Evolutionary conservation across 2,329 filamentous ascomycete species (phyloP).

Genomic region (Akanthomyces lecanii): DNA sequence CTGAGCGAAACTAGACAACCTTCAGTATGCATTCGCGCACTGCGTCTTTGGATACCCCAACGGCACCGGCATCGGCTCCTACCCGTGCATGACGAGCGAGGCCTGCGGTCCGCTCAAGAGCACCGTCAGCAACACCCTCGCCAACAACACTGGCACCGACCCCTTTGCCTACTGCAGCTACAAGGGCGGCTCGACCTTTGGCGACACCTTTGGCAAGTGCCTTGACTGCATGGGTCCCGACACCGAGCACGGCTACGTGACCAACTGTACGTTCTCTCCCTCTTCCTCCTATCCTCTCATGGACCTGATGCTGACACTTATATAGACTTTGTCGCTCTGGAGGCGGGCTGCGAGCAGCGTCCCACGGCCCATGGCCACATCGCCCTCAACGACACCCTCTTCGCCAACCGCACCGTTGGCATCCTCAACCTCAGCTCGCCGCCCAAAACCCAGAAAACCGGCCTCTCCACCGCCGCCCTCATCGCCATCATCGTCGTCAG

Average conservation of each 20-base stretch:
- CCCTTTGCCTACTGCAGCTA: constrained; percentile 40
- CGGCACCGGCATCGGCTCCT: constrained; percentile 39
- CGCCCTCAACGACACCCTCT: constrained; percentile 43
- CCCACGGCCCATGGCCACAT: constrained; percentile 35
- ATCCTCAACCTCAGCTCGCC: constrained; percentile 5
- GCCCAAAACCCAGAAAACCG: background rate
- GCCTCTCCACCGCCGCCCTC: constrained; percentile 27
- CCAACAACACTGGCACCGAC: constrained; percentile 30
- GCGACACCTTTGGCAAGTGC: constrained; percentile 36
- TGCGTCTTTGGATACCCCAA: constrained; percentile 52
- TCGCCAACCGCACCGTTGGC: constrained; percentile 26
- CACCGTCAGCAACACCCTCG: constrained; percentile 38
- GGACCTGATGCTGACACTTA: background rate
- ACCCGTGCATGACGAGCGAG: constrained; percentile 47
- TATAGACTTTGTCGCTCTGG: constrained; percentile 46
- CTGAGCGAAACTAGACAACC: constrained; percentile 40
- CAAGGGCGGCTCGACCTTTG: constrained; percentile 33
- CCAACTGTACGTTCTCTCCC: constrained; percentile 43
- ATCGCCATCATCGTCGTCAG: constrained; percentile 40
- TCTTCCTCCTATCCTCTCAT: background rate
- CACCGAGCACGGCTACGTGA: constrained; percentile 39
- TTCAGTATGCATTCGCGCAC: constrained; percentile 48
- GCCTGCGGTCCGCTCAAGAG: constrained; percentile 45
- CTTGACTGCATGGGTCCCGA: constrained; percentile 42
- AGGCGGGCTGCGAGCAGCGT: constrained; percentile 48